A percentile compares a stretch with the other conserved stretches of the same genome.
Evolutionary conservation across 345 rosid genomes (phyloP).

Genomic region (Gynandropsis gynandra): DNA sequence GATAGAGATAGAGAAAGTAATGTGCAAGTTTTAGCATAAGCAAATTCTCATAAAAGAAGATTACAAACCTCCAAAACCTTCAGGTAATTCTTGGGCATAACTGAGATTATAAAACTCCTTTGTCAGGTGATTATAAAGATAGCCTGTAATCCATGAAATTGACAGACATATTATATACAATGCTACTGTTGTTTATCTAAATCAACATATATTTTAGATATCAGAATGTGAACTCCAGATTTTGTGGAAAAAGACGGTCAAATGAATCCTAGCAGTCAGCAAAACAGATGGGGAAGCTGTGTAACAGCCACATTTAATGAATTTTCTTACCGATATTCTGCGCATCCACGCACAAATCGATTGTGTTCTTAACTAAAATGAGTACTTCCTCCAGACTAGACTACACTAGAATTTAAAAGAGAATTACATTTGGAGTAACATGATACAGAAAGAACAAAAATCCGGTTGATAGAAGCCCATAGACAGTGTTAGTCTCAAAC

Average conservation of each 20-base stretch:
- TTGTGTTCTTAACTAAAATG: background rate
- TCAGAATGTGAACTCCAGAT: background rate
- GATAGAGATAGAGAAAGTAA: slow-evolving; percentile 8
- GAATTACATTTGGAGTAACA: background rate
- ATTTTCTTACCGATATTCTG: slow-evolving; percentile 14
- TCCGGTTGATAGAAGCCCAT: slow-evolving; percentile 6
- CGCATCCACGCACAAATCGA: slow-evolving; percentile 9
- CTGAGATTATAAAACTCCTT: slow-evolving; percentile 92
- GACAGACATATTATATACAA: slow-evolving; percentile 13
- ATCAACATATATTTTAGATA: too few relatives aligned
- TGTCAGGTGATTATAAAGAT: slow-evolving; percentile 80
- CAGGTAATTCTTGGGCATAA: slow-evolving; percentile 69
- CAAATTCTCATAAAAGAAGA: background rate
- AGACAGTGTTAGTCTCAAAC: too few relatives aligned
- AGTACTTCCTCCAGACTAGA: slow-evolving; percentile 10
- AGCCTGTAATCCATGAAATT: slow-evolving; percentile 41
- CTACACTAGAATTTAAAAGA: slow-evolving; percentile 3
- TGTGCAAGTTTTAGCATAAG: background rate
- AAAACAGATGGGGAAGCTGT: slow-evolving; percentile 6
- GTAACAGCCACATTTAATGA: slow-evolving; percentile 9
- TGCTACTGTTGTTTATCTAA: background rate
- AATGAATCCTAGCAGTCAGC: background rate
- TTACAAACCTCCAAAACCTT: slow-evolving; percentile 85
- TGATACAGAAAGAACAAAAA: slow-evolving; percentile 4
- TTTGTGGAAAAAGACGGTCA: slow-evolving; percentile 6